A percentile compares a stretch with the other conserved stretches of the same genome.
Conservation (phyloP, 345 rosid species). For the Ricinus communis region DNA sequence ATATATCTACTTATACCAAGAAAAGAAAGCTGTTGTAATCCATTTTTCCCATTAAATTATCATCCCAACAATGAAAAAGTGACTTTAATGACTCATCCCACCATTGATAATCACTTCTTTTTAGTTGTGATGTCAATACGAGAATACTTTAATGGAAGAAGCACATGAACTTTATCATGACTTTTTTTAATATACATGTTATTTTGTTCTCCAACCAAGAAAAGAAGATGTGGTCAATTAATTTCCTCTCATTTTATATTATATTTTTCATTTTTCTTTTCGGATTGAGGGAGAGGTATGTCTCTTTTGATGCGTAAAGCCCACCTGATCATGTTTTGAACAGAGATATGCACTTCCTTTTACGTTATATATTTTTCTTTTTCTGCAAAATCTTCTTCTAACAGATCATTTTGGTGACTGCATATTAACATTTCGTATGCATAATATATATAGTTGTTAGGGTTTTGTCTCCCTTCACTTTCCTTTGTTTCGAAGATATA, state of each 20-base stretch:
- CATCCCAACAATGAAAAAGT: constrained; percentile 4
- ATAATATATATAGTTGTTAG: not conserved
- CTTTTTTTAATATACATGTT: not conserved
- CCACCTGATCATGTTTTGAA: constrained; percentile 7
- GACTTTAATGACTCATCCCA: not conserved
- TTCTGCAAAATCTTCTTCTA: not conserved
- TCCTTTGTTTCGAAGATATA: not conserved
- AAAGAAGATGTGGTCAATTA: too few species aligned
- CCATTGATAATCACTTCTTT: constrained; percentile 1
- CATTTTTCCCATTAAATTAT: not conserved
- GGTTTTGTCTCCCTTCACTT: constrained; percentile 15
- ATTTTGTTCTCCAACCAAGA: constrained; percentile 20
- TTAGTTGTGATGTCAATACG: not conserved
- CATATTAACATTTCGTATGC: not conserved
- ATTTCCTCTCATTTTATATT: too few species aligned
- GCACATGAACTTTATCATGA: constrained; percentile 20
- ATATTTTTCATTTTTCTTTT: not conserved
- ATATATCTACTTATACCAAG: constrained; percentile 23
- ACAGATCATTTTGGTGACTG: too few species aligned
- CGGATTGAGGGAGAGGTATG: constrained; percentile 1
- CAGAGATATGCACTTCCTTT: constrained; percentile 1
- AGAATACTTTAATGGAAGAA: not conserved
- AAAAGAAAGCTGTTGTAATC: not conserved
- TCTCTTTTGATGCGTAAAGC: constrained; percentile 13
- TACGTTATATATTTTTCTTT: not conserved